Evolutionary conservation across 805 yeast genomes (phyloP), one percentile per base, ranked within the genome.

Genomic region (Schwanniomyces polymorphus): DNA sequence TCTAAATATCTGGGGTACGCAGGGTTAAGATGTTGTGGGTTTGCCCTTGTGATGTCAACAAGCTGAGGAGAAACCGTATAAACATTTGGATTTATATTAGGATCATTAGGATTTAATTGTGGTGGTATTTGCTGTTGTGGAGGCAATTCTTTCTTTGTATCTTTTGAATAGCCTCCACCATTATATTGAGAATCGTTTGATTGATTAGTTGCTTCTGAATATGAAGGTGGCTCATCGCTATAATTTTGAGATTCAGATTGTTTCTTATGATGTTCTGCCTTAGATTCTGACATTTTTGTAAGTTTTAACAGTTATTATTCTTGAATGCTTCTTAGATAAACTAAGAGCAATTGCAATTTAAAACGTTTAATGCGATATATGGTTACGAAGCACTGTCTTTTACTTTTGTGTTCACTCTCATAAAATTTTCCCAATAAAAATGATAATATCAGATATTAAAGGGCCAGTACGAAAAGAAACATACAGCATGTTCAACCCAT

Each of bases 41-140:
- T 65, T 3, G 76, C 69, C 44, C 57, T 59, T 1, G 71, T 55
- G 21, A 72, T 72, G 52, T 72, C 67, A n/a, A 69, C 71, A 46
- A 54, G 26, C 54, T 58, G 65, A 8, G 75, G 72, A 5, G 65
- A 52, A 5, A 70, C 65, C 28, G 57, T 56, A 41, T 61, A 61
- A 4, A 61, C 66, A 43, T 63, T 59, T 5, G 66, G 67, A 33
- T 57, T 60, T 8, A 52, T 37, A 53, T 53, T 50, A 5, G 60
- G 63, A 44, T 59, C 58, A 16, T 31, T 28, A 3, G 16, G 42
- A 59, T 57, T 44, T 12, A 33, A 7, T 31, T 35, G 44, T 27
- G 27, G 42, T 35, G 43, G 43, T 14, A 27, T 14, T 18, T 16
- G 27, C n/a, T 23, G 26, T 21, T 29, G 26, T n/a, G 35, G 18